phyloP scores from a whole-genome alignment of 371 early-diverging fungal genomes.

The Mucor plumbeus region DNA sequence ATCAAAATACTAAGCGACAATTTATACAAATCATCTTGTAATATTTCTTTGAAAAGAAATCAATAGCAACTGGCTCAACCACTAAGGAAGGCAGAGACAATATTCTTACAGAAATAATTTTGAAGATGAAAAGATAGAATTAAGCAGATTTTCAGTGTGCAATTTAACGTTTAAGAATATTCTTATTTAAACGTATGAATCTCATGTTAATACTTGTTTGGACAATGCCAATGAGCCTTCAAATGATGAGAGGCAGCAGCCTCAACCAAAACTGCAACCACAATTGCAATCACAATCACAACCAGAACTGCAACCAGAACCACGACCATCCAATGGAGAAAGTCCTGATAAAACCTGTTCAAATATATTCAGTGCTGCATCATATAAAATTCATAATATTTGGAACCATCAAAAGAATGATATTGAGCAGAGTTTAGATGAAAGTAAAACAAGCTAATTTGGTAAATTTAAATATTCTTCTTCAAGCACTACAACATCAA shows the following conservation, averaged over 20 bases:
- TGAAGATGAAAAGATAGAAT: not conserved
- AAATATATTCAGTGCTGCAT: not conserved
- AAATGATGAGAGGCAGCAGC: not conserved
- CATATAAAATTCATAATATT: conserved; percentile 17
- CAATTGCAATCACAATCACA: not conserved
- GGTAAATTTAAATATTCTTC: not conserved
- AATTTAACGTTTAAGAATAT: not conserved
- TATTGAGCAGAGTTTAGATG: conserved; percentile 17
- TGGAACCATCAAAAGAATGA: conserved; percentile 19
- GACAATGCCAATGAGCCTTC: not conserved
- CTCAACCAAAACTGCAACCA: not conserved
- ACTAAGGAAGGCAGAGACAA: not conserved
- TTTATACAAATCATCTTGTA: not conserved
- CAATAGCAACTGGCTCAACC: not conserved
- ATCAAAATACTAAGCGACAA: not conserved
- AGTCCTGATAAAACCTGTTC: not conserved
- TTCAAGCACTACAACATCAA: not conserved
- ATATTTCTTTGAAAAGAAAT: not conserved
- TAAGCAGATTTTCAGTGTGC: conserved; percentile 6
- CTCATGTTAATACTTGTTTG: conserved; percentile 11
- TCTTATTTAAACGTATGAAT: not conserved
- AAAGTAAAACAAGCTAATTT: conserved; percentile 16
- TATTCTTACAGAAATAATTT: not conserved
- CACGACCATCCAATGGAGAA: not conserved
- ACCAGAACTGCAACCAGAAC: not conserved